A percentile compares a stretch with the other conserved stretches of the same genome.
Conservation (phyloP, 164 flowering plant genomes). For the Litsea cubeba region DNA sequence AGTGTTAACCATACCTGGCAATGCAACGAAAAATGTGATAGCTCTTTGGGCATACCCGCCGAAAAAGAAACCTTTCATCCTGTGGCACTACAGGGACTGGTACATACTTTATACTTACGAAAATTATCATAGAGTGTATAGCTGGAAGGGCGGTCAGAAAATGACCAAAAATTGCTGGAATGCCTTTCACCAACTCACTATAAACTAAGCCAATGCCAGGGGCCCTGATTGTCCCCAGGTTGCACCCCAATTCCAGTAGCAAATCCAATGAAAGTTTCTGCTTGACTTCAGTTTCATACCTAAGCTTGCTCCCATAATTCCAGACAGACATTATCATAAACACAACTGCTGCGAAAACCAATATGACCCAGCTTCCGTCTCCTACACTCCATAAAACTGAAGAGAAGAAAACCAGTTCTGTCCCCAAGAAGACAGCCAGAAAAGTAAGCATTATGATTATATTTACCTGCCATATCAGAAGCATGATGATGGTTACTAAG, state of each 20-base stretch:
- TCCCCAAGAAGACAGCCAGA: conserved; percentile 65
- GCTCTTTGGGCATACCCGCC: conserved; percentile 80
- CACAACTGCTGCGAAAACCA: conserved; percentile 72
- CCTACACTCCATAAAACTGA: conserved; percentile 78
- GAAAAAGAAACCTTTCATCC: conserved; percentile 88
- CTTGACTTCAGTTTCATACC: conserved; percentile 94
- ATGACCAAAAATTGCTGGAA: conserved; percentile 97
- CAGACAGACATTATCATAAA: conserved; percentile 85
- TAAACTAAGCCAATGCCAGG: conserved; percentile 96
- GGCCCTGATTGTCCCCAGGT: conserved; percentile 90
- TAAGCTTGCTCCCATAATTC: conserved; percentile 98
- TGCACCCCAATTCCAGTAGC: conserved; percentile 74
- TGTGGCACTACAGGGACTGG: conserved; percentile 98
- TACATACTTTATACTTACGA: conserved; percentile 93
- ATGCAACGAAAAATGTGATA: conserved; percentile 96
- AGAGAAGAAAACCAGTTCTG: conserved; percentile 79
- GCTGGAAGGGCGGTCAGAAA: conserved; percentile 96
- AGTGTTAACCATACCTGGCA: conserved; percentile 53
- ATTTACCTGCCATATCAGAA: conserved; percentile 98
- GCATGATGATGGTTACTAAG: conserved; percentile 88
- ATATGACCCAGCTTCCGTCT: conserved; percentile 95
- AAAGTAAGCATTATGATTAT: conserved; percentile 65
- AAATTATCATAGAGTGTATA: conserved; percentile 92
- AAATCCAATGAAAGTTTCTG: conserved; percentile 86
- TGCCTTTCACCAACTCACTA: conserved; percentile 87